Base-by-base conservation (phyloP, 495 filamentous ascomycete genomes). In the Corynascus novoguineensis region DNA sequence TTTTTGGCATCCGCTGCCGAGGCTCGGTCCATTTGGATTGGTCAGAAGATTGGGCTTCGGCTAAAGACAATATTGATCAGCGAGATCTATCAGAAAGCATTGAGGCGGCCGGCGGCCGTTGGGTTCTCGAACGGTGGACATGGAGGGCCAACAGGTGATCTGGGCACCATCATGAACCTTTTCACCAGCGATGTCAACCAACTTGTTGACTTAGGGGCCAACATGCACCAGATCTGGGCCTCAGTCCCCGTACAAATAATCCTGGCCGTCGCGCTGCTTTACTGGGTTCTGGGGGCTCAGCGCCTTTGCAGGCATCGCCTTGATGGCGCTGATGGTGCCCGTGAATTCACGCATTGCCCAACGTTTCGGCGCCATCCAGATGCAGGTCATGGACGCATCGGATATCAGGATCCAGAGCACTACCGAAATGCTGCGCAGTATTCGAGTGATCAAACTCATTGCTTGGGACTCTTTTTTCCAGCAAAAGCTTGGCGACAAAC, bases 41-140 rank as follows among this genome's bases (percentile, higher is more conserved):
- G 53, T 19, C 53, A 56, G 32, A 56, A 56, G 53, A 49, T 56
- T 40, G 53, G 53, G 53, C 53, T 56, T 25, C 53, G 53, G 24
- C 53, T 56, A 29, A 56, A 56, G 44, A 49, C 53, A 28, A 49
- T 56, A 0, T 24, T 56, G 42, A 56, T 56, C 53, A 25, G 44
- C 44, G 44, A 48, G 38, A 41, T 55, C 52, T 55, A 55, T 35
- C 52, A 55, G 38, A 55, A 55, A 35, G 52, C 52, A 32, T 34
- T 55, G 52, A 45, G 52, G 52, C 52, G 52, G 38, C 41, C 52
- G 27, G 10, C 37, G 25, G 40, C 28, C 52, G 28, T 55, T 14
- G 40, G 52, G 24, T n/a, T n/a, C n/a, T n/a, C n/a, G n/a, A n/a
- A n/a, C n/a, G n/a, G n/a, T n/a, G n/a, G n/a, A n/a, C n/a, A n/a